A percentile compares a stretch with the other conserved stretches of the same genome.
These are phyloP conservation scores for Fibroporia radiculosa DNA, from an alignment of 768 basidiomycete genomes.

Conservation along the genomic window DNA sequence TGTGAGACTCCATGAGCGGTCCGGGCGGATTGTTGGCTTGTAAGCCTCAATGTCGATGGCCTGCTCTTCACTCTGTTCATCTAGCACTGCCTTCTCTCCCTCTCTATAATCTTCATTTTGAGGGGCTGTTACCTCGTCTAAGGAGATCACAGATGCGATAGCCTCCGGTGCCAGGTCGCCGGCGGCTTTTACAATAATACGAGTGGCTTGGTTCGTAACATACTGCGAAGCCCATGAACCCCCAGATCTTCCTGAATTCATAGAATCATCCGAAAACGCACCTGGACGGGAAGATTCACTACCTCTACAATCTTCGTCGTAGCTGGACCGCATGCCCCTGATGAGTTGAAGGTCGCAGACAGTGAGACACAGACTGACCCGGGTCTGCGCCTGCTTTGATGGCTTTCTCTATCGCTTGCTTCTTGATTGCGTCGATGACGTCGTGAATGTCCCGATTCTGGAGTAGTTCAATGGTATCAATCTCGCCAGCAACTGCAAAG, in stretches of 20 bases:
- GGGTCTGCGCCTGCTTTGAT: slow-evolving; percentile 30
- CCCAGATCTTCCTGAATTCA: not conserved
- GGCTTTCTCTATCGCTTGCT: slow-evolving; percentile 22
- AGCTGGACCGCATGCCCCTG: slow-evolving; percentile 6
- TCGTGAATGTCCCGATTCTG: slow-evolving; percentile 21
- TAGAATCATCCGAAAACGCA: too few relatives aligned
- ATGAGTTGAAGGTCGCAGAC: slow-evolving; percentile 30
- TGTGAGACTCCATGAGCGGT: slow-evolving; percentile 17
- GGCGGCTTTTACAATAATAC: slow-evolving; percentile 54
- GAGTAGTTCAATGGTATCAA: slow-evolving; percentile 32
- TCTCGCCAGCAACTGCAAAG: slow-evolving; percentile 18
- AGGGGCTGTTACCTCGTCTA: not conserved
- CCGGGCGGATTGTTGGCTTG: slow-evolving; percentile 12
- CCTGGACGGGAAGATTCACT: slow-evolving; percentile 45
- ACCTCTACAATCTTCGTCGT: slow-evolving; percentile 48
- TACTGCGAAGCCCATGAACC: slow-evolving; percentile 32
- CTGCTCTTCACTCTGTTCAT: not conserved
- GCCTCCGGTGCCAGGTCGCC: slow-evolving; percentile 35
- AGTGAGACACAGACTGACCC: slow-evolving; percentile 10
- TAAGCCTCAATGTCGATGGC: slow-evolving; percentile 16
- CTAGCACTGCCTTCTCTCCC: slow-evolving; percentile 6
- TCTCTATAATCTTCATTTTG: slow-evolving; percentile 3
- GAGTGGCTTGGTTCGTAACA: slow-evolving; percentile 41
- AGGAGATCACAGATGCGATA: not conserved
- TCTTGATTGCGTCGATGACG: slow-evolving; percentile 27